Evolutionary conservation across 805 yeast species (phyloP), one percentile per base, ranked within the genome.

Genomic region (Starmerella gropengiesseri): DNA sequence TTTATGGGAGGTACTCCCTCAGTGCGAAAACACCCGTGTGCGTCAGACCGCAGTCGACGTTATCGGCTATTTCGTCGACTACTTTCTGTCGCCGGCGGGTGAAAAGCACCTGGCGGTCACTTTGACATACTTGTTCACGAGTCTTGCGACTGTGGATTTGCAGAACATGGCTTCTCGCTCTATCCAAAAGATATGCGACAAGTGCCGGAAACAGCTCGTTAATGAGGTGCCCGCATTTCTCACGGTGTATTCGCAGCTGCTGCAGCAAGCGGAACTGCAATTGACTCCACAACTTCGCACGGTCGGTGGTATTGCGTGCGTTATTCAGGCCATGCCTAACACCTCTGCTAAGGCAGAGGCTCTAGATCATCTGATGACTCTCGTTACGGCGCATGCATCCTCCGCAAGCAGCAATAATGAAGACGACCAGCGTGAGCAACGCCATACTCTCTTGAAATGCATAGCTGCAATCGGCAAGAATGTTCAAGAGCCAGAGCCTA

Each of bases 381-480:
- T 41, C 13, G 31, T 41, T 6, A 8, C 30, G 41, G 51, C 40
- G n/a, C n/a, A n/a, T n/a, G n/a, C n/a, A n/a, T n/a, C n/a, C n/a
- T n/a, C n/a, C n/a, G n/a, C n/a, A n/a, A n/a, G n/a, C n/a, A n/a
- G n/a, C n/a, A 40, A 36, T 37, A 22, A 42, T 31, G 21, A 22
- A 3, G 14, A 36, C 17, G 25, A 19, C 9, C 5, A 7, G 14
- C 47, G 48, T 5, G 64, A 65, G 25, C 49, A 60, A 3, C 75
- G 72, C 1, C 55, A 68, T 2, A 77, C 86, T 19, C 60, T 82
- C 35, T 59, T 83, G 20, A 62, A 72, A 12, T 81, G 85, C 54
- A 58, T 85, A 0, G 68, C 69, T n/a, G 82, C 79, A 41, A 63
- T 84, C 3, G 91, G 85, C 0, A 78, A 77, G 43, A 84, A 86